A percentile compares a stretch with the other conserved stretches of the same genome.
These are phyloP conservation scores for Boletus fagicola DNA, from an alignment of 768 basidiomycete genomes.

Conservation along the genomic window DNA sequence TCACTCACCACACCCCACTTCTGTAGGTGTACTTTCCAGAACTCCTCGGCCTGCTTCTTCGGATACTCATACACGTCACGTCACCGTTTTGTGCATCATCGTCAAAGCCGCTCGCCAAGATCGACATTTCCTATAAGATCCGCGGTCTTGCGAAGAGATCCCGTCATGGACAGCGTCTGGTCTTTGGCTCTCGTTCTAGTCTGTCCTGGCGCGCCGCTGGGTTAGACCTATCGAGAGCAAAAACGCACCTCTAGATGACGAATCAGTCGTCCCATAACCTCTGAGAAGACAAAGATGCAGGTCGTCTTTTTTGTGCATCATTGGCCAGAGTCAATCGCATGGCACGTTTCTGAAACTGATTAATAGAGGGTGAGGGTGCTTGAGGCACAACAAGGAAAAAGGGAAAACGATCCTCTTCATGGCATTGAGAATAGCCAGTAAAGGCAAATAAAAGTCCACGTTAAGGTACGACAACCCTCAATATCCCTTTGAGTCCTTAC, in stretches of 20 bases:
- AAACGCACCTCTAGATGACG: not conserved
- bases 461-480: not conserved
- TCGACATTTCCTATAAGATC: constrained; percentile 74
- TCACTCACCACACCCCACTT: not conserved
- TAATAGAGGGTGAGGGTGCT: constrained; percentile 59
- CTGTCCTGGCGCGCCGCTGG: constrained; percentile 39
- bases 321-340: constrained; percentile 51
- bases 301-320: constrained; percentile 59
- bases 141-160: constrained; percentile 64
- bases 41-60: constrained; percentile 74
- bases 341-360: constrained; percentile 54
- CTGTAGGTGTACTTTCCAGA: constrained; percentile 81
- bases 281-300: constrained; percentile 27
- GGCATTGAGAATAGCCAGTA: constrained; percentile 22
- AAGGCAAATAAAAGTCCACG: not conserved
- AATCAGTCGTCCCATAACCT: constrained; percentile 11
- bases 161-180: constrained; percentile 78
- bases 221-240: not conserved
- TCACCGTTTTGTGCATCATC: constrained; percentile 42
- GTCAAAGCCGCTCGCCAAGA: constrained; percentile 21
- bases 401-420: constrained; percentile 48
- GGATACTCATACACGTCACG: constrained; percentile 70
- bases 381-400: constrained; percentile 42
- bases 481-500: not conserved
- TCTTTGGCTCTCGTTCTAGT: constrained; percentile 64